A percentile compares a stretch with the other conserved stretches of the same genome.
These are phyloP conservation scores for Podospora anserina DNA, from an alignment of 495 filamentous ascomycete species.

Conservation along the genomic window DNA sequence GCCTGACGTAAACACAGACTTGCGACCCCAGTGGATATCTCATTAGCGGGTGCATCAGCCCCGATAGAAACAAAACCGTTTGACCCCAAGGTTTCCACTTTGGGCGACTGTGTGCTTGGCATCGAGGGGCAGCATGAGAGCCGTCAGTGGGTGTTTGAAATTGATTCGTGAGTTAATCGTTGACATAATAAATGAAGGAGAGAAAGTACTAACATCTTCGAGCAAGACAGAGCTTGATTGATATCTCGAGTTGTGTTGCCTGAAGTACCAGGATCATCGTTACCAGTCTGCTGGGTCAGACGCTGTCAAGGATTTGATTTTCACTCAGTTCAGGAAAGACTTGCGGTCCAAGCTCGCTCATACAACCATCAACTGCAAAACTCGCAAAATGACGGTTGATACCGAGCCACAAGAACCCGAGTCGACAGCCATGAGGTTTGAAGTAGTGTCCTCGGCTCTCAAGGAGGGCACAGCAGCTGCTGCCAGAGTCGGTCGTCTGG, in stretches of 20 bases:
- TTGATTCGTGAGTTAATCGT: background rate
- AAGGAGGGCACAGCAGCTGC: conserved; percentile 35
- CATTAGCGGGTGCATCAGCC: background rate
- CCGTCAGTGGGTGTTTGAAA: background rate
- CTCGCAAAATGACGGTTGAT: conserved; percentile 22
- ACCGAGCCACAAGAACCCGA: conserved; percentile 3
- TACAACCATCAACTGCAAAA: background rate
- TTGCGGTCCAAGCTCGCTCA: conserved; percentile 7
- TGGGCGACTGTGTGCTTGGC: background rate
- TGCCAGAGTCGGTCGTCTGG: conserved; percentile 61
- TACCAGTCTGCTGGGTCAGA: background rate
- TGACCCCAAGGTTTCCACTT: background rate
- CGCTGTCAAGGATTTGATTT: conserved; percentile 3
- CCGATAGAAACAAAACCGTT: background rate
- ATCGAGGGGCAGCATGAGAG: background rate
- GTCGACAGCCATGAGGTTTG: conserved; percentile 37
- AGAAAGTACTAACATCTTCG: background rate
- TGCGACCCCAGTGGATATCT: background rate
- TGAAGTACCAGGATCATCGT: background rate
- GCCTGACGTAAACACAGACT: background rate
- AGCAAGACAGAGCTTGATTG: background rate
- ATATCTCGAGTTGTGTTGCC: background rate
- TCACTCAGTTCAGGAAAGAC: background rate
- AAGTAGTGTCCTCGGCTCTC: conserved; percentile 37
- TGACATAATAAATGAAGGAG: background rate